A percentile compares a stretch with the other conserved stretches of the same genome.
Evolutionary conservation across 108 stramenopile species (phyloP).

Genomic region (Aurantiochytrium sp.): DNA sequence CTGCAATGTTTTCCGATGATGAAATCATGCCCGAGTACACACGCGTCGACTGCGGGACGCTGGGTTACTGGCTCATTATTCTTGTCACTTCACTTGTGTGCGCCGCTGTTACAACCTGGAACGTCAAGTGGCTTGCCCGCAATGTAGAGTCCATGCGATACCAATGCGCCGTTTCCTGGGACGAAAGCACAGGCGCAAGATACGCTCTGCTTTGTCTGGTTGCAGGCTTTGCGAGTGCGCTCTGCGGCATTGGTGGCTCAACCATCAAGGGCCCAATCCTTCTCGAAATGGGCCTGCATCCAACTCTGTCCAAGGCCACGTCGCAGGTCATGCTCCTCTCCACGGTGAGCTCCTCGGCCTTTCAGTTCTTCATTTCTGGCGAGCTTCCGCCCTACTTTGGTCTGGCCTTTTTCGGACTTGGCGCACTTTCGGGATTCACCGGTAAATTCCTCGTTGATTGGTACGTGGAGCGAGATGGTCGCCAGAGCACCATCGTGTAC

Average conservation of each 20-base stretch:
- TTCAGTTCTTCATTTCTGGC: background rate
- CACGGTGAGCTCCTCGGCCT: background rate
- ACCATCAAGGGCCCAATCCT: background rate
- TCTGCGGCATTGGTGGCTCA: background rate
- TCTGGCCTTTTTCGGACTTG: background rate
- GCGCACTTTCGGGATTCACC: background rate
- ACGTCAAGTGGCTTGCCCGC: background rate
- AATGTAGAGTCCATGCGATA: background rate
- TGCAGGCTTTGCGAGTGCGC: background rate
- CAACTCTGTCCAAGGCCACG: background rate
- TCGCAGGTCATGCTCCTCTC: background rate
- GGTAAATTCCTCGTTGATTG: background rate
- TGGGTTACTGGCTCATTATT: background rate
- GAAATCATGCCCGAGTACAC: background rate
- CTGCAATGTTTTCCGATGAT: background rate
- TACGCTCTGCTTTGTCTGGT: background rate
- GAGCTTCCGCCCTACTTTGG: background rate
- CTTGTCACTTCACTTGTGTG: background rate
- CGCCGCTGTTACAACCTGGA: background rate
- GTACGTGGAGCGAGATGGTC: background rate
- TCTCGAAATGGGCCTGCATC: background rate
- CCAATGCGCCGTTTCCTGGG: background rate
- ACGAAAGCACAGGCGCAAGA: background rate
- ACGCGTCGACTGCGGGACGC: background rate
- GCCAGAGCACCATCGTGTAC: conserved; percentile 4